Base-by-base conservation (phyloP, 1,139 yeast species). In the Saccharomyces uvarum region DNA sequence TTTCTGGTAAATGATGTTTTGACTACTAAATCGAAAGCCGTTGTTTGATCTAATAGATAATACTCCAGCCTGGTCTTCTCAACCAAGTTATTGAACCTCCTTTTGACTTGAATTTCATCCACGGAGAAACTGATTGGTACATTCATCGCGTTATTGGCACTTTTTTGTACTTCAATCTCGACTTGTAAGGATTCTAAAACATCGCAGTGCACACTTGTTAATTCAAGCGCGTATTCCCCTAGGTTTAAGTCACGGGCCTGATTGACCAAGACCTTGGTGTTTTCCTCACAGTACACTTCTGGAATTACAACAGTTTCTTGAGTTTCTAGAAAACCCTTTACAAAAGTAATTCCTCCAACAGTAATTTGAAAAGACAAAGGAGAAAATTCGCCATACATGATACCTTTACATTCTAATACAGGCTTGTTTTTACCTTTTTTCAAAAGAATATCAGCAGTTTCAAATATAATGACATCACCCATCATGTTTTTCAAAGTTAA, bases 281-380 rank as follows among this genome's bases (percentile, higher is more conserved):
- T 60, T 13, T 57, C 56, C 4, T 49, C 47, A 31, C 56, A 49
- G 47, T 54, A 63, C 2, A 66, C 53, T 6, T 49, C 51, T 5
- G 63, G 64, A 28, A 56, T 54, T 2, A 67, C 54, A 5, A 53
- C 47, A 14, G 66, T 46, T 5, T 38, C 32, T 1, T 53, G 50
- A 2, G 24, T 31, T 6, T 48, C 48, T 5, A 57, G 54, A 47
- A 63, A 66, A 42, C 62, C 60, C 49, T 64, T 60, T 2, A 61
- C 54, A 26, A 69, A 67, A 4, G 56, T 58, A 1, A 69, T 66
- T 19, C 55, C 59, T 2, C 65, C 66, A 13, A 66, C 56, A 8
- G 50, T 55, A 19, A 66, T 51, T 47, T 65, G 70, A 11, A 66
- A 33, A 7, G 64, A 56, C 2, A 58, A 51, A 0, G 65, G 54